Percentiles rank a stretch among this genome's conserved stretches.
Evolutionary conservation across 2,329 filamentous ascomycete species (phyloP).

Genomic region (Penicillium italicum): DNA sequence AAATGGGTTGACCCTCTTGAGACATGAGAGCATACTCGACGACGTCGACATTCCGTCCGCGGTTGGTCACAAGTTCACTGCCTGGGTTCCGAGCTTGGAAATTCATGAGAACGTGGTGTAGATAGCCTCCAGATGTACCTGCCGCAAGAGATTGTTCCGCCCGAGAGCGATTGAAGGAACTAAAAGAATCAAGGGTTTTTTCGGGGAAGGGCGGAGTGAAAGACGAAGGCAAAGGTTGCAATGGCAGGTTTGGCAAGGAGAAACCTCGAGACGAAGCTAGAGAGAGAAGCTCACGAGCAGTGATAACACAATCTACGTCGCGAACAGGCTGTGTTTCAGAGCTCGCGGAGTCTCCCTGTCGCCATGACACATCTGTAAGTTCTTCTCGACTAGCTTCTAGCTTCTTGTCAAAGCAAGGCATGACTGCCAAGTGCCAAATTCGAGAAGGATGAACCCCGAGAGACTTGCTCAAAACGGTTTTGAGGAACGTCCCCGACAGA

Average conservation of each 20-base stretch:
- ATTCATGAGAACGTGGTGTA: constrained; percentile 77
- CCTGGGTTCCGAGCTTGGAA: constrained; percentile 68
- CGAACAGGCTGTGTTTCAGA: constrained; percentile 55
- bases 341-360: constrained; percentile 25
- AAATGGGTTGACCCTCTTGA: constrained; percentile 55
- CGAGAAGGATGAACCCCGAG: constrained; percentile 69
- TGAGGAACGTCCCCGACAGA: constrained; percentile 81
- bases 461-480: constrained; percentile 72
- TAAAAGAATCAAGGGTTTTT: constrained; percentile 62
- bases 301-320: constrained; percentile 97
- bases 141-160: constrained; percentile 50
- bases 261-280: constrained; percentile 77
- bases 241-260: constrained; percentile 69
- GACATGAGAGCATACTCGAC: constrained; percentile 73
- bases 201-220: constrained; percentile 67
- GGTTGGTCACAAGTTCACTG: constrained; percentile 65
- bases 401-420: constrained; percentile 99
- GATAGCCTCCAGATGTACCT: constrained; percentile 83
- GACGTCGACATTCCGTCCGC: constrained; percentile 87
- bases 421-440: constrained; percentile 92
- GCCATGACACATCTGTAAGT: constrained; percentile 77
- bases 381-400: constrained; percentile 92
- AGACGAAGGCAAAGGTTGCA: constrained; percentile 49
- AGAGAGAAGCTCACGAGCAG: constrained; percentile 88
- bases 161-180: constrained; percentile 59